Evolutionary conservation across 352 stramenopile genomes (phyloP).

Genomic region (Globisporangium perplexum): DNA sequence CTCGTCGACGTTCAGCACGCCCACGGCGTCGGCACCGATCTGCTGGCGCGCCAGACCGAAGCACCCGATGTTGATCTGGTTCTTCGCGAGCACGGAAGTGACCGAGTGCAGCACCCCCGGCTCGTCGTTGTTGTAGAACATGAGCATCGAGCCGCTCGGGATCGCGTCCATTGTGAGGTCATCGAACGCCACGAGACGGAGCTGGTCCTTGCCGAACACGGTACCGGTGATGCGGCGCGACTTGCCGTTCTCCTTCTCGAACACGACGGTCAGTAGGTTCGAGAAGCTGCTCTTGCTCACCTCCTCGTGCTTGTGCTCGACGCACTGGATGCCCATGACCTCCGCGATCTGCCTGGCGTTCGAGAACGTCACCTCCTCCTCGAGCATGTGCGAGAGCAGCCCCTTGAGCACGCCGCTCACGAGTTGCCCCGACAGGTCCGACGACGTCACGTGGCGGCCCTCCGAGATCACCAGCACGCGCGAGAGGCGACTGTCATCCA

Average conservation of each 20-base stretch:
- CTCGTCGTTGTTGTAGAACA: conserved; percentile 94
- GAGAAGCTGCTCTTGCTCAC: conserved; percentile 65
- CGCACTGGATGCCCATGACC: conserved; percentile 84
- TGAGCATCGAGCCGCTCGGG: conserved; percentile 85
- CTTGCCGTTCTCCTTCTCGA: conserved; percentile 84
- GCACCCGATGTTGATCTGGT: conserved; percentile 94
- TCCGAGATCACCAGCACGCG: conserved; percentile 76
- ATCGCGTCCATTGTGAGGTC: conserved; percentile 84
- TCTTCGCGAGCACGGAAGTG: conserved; percentile 88
- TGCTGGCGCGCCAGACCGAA: conserved; percentile 85
- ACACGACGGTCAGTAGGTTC: conserved; percentile 90
- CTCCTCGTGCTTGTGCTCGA: conserved; percentile 89
- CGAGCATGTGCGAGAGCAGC: conserved; percentile 85
- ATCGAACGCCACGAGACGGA: conserved; percentile 87
- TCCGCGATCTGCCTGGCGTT: conserved; percentile 86
- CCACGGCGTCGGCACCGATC: conserved; percentile 61
- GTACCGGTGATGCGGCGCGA: conserved; percentile 74
- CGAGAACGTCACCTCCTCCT: conserved; percentile 89
- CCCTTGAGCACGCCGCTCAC: conserved; percentile 90
- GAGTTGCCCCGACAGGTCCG: conserved; percentile 75
- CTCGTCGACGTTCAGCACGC: conserved; percentile 88
- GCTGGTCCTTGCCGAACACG: conserved; percentile 84
- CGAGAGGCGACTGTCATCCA: conserved; percentile 63
- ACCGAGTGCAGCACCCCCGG: conserved; percentile 93
- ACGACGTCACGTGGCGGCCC: conserved; percentile 74